Evolutionary conservation across 768 basidiomycete genomes (phyloP).

Genomic region (Piloderma croceum): DNA sequence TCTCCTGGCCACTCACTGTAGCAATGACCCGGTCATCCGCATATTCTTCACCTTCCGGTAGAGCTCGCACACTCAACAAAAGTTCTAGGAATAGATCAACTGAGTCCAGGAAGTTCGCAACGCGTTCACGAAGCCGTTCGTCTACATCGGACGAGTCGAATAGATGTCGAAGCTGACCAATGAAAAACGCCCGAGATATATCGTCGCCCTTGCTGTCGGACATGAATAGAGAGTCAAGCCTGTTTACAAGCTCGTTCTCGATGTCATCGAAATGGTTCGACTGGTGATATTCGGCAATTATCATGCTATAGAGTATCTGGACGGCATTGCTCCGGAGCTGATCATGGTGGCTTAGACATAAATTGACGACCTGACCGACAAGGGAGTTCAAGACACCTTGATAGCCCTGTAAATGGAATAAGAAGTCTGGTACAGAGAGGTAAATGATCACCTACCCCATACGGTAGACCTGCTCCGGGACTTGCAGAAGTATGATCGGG

Average conservation of each 20-base stretch:
- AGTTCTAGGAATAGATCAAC: conserved; percentile 92
- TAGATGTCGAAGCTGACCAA: conserved; percentile 82
- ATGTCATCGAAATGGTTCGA: conserved; percentile 82
- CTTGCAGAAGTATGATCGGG: conserved; percentile 51
- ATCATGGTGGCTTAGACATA: conserved; percentile 94
- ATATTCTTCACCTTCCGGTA: conserved; percentile 92
- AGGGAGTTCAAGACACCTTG: conserved; percentile 78
- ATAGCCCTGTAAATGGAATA: conserved; percentile 53
- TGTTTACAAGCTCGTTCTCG: conserved; percentile 87
- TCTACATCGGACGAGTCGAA: conserved; percentile 84
- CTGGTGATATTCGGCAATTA: conserved; percentile 84
- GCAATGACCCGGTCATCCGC: conserved; percentile 93
- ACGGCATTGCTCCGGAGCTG: conserved; percentile 86
- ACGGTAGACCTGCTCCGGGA: conserved; percentile 52
- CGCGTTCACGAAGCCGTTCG: conserved; percentile 68
- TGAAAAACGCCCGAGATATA: conserved; percentile 88
- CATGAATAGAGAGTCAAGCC: conserved; percentile 89
- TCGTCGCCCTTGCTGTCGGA: conserved; percentile 88
- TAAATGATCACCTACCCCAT: conserved; percentile 50
- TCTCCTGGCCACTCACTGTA: conserved; percentile 67
- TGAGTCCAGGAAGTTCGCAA: conserved; percentile 79
- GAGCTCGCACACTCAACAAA: conserved; percentile 75
- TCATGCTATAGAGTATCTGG: conserved; percentile 92
- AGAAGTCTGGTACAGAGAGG: conserved; percentile 2
- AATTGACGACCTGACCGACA: conserved; percentile 83